Conservation (phyloP, 2,329 filamentous ascomycete species). For the Alternaria metachromatica region DNA sequence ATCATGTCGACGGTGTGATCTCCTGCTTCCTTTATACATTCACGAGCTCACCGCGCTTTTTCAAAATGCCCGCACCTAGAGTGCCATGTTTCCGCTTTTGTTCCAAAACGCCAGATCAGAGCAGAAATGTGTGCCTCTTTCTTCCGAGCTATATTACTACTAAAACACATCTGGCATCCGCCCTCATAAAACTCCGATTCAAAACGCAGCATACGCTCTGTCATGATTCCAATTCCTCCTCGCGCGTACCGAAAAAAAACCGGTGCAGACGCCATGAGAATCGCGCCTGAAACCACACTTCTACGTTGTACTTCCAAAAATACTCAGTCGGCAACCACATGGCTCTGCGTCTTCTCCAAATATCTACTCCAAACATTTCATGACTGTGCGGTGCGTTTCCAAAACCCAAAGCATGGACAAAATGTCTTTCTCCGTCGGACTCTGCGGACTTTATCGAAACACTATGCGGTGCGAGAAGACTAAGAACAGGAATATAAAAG, state of each 20-base stretch:
- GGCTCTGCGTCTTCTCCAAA: background rate
- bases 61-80: background rate
- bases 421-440: background rate
- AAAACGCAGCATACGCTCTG: background rate
- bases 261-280: background rate
- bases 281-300: background rate
- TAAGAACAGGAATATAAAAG: background rate
- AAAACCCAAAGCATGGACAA: accelerated
- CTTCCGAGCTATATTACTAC: background rate
- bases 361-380: background rate
- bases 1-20: background rate
- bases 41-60: background rate
- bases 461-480: background rate
- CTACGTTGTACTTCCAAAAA: background rate
- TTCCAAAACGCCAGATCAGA: too few relatives aligned
- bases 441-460: background rate
- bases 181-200: background rate
- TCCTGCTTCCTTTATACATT: background rate
- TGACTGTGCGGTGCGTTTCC: background rate
- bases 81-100: background rate
- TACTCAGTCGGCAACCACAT: background rate
- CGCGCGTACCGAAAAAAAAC: too few relatives aligned
- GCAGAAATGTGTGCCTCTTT: background rate
- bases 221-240: background rate
- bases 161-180: background rate